Base-by-base conservation (phyloP, 129 eudicot genomes). In the Arctium lappa region DNA sequence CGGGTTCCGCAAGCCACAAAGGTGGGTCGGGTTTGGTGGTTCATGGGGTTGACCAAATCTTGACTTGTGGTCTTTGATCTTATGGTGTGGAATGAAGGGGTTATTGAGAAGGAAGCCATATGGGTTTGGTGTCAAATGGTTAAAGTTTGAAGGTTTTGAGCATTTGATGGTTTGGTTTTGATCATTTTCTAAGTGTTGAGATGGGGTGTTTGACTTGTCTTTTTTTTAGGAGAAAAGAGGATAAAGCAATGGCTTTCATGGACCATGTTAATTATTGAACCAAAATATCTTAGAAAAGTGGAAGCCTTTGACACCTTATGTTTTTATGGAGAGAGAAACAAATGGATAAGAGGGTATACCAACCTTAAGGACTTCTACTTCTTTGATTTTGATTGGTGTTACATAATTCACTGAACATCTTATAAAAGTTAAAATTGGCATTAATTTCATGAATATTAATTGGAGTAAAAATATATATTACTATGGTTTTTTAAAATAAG, bases 21-120 rank as follows among this genome's bases (percentile, higher is more conserved):
- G 16, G 77, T 74, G 70, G 75, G 72, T 78, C 82, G 65, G 30
- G 86, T 33, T 15, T 42, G 66, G 76, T 75, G 79, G 82, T 81
- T 86, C 85, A 33, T 70, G 30, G 74, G 37, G 79, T 80, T 75
- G 69, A 80, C 80, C 56, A 72, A 77, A 6, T 83, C 76, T 80
- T 80, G 82, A 27, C 60, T 44, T 77, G 77, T 81, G 38, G 12
- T 53, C 80, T 77, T 84, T 73, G 80, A 80, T 60, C 73, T 34
- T 80, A 72, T 31, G 78, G 80, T 83, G 81, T 77, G 63, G 65
- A 83, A 77, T 22, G 84, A 80, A 63, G 84, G 82, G 73, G 80
- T 84, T 83, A 86, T 53, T 83, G 89, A 86, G 82, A 89, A 77
- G 69, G 84, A 78, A 79, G 96, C 90, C 91, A 89, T 91, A 74